phyloP scores from a whole-genome alignment of 495 filamentous ascomycete species.

The Elasticomyces elasticus region DNA sequence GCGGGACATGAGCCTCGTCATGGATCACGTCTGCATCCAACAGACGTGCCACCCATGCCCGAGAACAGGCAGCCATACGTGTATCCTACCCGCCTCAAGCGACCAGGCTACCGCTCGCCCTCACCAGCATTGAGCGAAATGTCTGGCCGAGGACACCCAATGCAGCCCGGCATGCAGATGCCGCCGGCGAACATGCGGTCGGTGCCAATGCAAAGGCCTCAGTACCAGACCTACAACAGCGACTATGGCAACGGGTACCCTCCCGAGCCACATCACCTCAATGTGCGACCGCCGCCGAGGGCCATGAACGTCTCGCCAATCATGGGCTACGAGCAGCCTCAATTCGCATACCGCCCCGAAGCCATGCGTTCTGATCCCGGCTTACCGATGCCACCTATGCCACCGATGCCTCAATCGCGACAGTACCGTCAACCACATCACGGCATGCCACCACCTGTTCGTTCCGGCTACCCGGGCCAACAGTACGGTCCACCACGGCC shows the following conservation, averaged over 20 bases:
- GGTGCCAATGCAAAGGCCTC: constrained; percentile 13
- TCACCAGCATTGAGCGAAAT: constrained; percentile 50
- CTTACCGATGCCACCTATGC: neutral
- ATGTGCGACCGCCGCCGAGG: constrained; percentile 16
- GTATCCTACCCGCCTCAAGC: constrained; percentile 54
- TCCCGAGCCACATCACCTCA: constrained; percentile 7
- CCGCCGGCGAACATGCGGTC: neutral
- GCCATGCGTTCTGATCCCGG: constrained; percentile 17
- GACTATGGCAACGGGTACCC: constrained; percentile 13
- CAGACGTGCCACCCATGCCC: constrained; percentile 11
- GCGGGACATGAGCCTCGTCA: constrained; percentile 38
- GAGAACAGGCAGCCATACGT: constrained; percentile 49
- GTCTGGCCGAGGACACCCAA: constrained; percentile 7
- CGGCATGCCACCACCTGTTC: neutral
- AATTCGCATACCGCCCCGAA: constrained; percentile 12
- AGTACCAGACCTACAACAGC: constrained; percentile 13
- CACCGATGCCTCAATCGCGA: constrained; percentile 2
- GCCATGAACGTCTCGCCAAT: constrained; percentile 15
- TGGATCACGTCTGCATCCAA: constrained; percentile 3
- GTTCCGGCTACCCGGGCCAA: neutral
- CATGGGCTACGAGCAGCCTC: constrained; percentile 8
- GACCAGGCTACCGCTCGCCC: constrained; percentile 52
- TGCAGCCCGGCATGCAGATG: neutral
- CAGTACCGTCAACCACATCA: neutral
- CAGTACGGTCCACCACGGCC: constrained; percentile 14